phyloP scores from a whole-genome alignment of 1,139 yeast genomes.

The Debaryomyces coudertii region DNA sequence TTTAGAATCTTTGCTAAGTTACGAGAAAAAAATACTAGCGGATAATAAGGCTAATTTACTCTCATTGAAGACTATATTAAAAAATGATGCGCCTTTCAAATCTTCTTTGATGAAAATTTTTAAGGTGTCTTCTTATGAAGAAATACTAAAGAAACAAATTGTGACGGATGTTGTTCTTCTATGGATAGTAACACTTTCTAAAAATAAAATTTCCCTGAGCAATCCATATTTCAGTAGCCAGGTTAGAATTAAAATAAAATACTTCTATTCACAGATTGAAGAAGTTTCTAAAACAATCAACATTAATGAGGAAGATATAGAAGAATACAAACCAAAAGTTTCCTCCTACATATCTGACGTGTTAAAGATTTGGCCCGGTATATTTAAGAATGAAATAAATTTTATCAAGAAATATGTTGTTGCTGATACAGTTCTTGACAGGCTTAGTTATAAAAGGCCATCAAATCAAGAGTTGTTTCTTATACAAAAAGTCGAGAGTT shows the following conservation, averaged over 20 bases:
- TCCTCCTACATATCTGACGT: slow-evolving; percentile 5
- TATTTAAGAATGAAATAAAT: slow-evolving; percentile 10
- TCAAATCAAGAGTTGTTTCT: slow-evolving; percentile 12
- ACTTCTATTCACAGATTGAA: slow-evolving; percentile 9
- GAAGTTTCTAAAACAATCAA: slow-evolving; percentile 9
- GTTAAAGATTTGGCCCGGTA: slow-evolving; percentile 2
- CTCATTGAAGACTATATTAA: slow-evolving; percentile 14
- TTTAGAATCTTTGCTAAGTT: slow-evolving; percentile 11
- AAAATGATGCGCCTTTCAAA: slow-evolving; percentile 11
- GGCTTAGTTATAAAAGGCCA: slow-evolving; percentile 12
- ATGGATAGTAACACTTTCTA: slow-evolving; percentile 14
- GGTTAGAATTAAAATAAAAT: background rate
- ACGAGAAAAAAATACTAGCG: slow-evolving; percentile 12
- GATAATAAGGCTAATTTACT: slow-evolving; percentile 8
- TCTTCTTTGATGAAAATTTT: slow-evolving; percentile 5
- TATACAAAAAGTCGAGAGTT: slow-evolving; percentile 9
- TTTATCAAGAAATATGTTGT: slow-evolving; percentile 6
- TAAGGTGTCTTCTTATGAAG: slow-evolving; percentile 11
- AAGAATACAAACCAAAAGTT: slow-evolving; percentile 5
- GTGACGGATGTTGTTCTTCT: slow-evolving; percentile 9
- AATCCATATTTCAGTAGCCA: background rate
- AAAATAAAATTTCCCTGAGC: background rate
- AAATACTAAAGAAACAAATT: slow-evolving; percentile 5
- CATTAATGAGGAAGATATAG: slow-evolving; percentile 10
- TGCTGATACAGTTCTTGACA: slow-evolving; percentile 13